These are phyloP conservation scores for Pseudozyma flocculosa DNA, from an alignment of 1,284 basidiomycete genomes.

Conservation along the genomic window DNA sequence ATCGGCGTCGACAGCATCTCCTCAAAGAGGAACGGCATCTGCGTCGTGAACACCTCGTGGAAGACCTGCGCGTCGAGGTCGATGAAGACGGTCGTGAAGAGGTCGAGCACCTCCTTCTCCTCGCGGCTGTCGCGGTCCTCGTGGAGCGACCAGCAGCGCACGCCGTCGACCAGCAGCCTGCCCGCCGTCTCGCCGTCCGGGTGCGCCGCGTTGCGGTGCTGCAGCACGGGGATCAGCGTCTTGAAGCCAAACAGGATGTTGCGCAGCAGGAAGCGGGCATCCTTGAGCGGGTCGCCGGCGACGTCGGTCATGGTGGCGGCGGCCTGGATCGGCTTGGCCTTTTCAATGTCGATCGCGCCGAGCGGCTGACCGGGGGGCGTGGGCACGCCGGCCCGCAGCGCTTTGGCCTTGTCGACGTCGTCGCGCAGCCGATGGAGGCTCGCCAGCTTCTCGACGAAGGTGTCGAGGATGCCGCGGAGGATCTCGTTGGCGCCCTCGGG, in stretches of 20 bases:
- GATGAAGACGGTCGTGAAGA: constrained; percentile 65
- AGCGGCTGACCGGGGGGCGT: constrained; percentile 1
- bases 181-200: constrained; percentile 86
- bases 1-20: constrained; percentile 66
- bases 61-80: constrained; percentile 60
- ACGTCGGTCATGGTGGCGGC: constrained; percentile 58
- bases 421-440: constrained; percentile 65
- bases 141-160: constrained; percentile 82
- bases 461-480: constrained; percentile 75
- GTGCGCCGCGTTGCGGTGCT: constrained; percentile 73
- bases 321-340: constrained; percentile 59
- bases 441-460: constrained; percentile 82
- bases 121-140: constrained; percentile 72
- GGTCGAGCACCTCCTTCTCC: constrained; percentile 82
- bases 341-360: constrained; percentile 58
- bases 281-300: constrained; percentile 59
- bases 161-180: constrained; percentile 80
- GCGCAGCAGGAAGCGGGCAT: constrained; percentile 78
- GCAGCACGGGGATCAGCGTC: constrained; percentile 74
- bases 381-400: background rate
- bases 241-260: constrained; percentile 89
- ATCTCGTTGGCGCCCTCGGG: constrained; percentile 67
- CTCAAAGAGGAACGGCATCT: constrained; percentile 52
- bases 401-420: constrained; percentile 16
- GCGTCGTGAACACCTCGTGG: constrained; percentile 52